Conservation (phyloP, 129 eudicot species). For the Tanacetum coccineum region DNA sequence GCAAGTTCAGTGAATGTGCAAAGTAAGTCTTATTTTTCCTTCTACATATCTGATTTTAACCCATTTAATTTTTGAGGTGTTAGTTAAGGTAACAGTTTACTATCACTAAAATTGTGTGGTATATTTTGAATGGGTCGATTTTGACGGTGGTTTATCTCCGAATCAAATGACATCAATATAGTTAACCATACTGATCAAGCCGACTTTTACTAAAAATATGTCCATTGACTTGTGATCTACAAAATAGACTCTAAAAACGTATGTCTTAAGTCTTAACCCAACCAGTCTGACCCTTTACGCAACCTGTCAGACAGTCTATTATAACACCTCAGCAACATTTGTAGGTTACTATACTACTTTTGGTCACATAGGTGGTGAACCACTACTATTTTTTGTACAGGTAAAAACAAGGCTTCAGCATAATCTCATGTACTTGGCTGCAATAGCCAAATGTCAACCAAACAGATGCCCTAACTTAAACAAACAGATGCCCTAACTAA, state of each 20-base stretch:
- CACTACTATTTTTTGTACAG: conserved; percentile 17
- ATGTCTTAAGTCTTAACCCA: too few relatives aligned
- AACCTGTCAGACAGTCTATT: background rate
- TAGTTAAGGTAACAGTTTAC: background rate
- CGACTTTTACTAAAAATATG: too few relatives aligned
- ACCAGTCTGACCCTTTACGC: conserved; percentile 1
- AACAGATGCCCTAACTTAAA: too few relatives aligned
- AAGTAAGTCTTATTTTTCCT: conserved; percentile 33
- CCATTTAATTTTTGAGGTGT: background rate
- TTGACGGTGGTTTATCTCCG: too few relatives aligned
- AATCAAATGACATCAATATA: too few relatives aligned
- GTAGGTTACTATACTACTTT: background rate
- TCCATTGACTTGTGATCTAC: too few relatives aligned
- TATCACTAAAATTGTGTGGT: background rate
- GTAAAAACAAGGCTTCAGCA: conserved; percentile 49
- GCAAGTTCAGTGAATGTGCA: conserved; percentile 54
- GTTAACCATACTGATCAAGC: too few relatives aligned
- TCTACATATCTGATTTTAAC: background rate
- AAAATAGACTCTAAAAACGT: too few relatives aligned
- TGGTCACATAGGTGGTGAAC: background rate
- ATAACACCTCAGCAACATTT: background rate
- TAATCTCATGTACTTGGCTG: conserved; percentile 58
- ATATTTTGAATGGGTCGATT: too few relatives aligned
- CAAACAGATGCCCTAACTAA: too few relatives aligned
- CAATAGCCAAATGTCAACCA: conserved; percentile 57